These are phyloP conservation scores for Claviceps cyperi DNA, from an alignment of 2,329 filamentous ascomycete genomes.

Conservation along the genomic window DNA sequence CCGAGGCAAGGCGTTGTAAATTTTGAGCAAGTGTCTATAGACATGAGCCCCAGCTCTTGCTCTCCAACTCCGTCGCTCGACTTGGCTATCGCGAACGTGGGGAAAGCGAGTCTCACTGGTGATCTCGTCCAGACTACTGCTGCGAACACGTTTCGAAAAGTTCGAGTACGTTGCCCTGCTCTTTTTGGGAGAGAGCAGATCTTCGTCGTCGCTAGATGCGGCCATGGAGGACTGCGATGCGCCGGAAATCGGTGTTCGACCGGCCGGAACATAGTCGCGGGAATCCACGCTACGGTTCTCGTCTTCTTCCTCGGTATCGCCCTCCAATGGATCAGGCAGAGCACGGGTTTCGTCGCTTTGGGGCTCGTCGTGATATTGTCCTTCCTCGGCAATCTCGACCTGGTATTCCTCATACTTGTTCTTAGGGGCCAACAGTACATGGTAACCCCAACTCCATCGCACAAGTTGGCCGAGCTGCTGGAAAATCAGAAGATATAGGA, in stretches of 20 bases:
- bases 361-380: slow-evolving; percentile 28
- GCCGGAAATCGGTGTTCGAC: slow-evolving; percentile 37
- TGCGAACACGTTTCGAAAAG: slow-evolving; percentile 14
- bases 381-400: slow-evolving; percentile 34
- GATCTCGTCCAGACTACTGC: slow-evolving; percentile 16
- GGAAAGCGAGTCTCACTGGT: slow-evolving; percentile 49
- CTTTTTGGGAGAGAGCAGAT: slow-evolving; percentile 18
- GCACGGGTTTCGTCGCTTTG: slow-evolving; percentile 29
- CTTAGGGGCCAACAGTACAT: slow-evolving; percentile 79
- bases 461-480: slow-evolving; percentile 93
- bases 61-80: slow-evolving; percentile 16
- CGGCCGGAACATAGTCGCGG: slow-evolving; percentile 37
- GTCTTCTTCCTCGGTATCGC: slow-evolving; percentile 24
- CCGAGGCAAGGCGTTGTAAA: slow-evolving; percentile 25
- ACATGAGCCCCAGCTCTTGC: slow-evolving; percentile 17
- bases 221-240: slow-evolving; percentile 34
- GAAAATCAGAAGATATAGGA: slow-evolving; percentile 91
- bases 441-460: slow-evolving; percentile 96
- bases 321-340: slow-evolving; percentile 26
- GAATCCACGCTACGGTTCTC: slow-evolving; percentile 27
- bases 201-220: slow-evolving; percentile 34
- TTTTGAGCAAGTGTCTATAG: slow-evolving; percentile 11
- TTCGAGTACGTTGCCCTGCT: slow-evolving; percentile 12
- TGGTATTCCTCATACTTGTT: slow-evolving; percentile 55
- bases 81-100: slow-evolving; percentile 32